These are phyloP conservation scores for Backusella sp. DNA, from an alignment of 192 early-diverging fungal species.

Conservation along the genomic window DNA sequence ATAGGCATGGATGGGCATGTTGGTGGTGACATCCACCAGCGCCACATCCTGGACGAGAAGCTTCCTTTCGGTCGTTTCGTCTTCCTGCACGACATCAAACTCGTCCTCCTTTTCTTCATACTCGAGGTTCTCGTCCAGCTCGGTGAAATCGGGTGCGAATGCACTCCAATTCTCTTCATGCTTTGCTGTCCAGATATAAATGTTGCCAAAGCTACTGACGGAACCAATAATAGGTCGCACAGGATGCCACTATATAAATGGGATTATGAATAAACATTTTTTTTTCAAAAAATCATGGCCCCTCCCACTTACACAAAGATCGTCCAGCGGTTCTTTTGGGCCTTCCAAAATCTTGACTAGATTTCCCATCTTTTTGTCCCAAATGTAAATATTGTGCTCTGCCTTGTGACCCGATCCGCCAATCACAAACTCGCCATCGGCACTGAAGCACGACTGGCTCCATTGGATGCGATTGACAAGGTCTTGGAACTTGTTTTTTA, in stretches of 20 bases:
- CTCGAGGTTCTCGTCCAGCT: constrained; percentile 93
- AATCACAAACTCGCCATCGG: constrained; percentile 89
- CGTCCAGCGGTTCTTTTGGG: constrained; percentile 79
- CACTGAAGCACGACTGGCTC: constrained; percentile 84
- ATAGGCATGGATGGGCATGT: constrained; percentile 48
- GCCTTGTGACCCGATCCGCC: constrained; percentile 83
- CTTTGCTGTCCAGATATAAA: constrained; percentile 85
- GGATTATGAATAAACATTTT: no score
- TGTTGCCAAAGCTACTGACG: constrained; percentile 73
- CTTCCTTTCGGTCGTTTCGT: constrained; percentile 42
- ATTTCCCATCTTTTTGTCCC: constrained; percentile 80
- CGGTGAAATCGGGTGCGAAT: constrained; percentile 91
- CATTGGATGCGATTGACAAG: constrained; percentile 89
- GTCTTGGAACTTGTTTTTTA: constrained; percentile 80
- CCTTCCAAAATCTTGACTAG: constrained; percentile 92
- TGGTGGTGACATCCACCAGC: constrained; percentile 48
- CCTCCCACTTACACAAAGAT: constrained; percentile 58
- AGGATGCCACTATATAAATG: constrained; percentile 78
- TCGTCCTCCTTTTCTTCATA: constrained; percentile 92
- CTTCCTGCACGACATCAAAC: constrained; percentile 77
- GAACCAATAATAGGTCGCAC: constrained; percentile 80
- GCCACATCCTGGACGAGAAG: constrained; percentile 46
- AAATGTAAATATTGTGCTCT: constrained; percentile 94
- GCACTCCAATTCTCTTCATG: constrained; percentile 90
- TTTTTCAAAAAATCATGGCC: not conserved